Base-by-base conservation (phyloP, 1,284 basidiomycete genomes). In the Moesziomyces sp. region DNA sequence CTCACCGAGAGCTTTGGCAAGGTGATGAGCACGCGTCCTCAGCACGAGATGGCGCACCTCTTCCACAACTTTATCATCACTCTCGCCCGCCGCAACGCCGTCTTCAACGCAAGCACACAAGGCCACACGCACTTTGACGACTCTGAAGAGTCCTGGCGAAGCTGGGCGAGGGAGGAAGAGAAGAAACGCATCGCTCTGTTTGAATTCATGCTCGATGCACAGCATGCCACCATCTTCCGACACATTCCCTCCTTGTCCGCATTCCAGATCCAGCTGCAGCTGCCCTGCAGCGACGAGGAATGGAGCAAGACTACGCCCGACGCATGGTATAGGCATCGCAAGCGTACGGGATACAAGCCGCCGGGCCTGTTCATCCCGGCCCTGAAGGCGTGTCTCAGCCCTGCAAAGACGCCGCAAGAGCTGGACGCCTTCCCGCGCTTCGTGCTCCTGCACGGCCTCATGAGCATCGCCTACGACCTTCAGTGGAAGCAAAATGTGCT, bases 31-130 rank as follows among this genome's bases (percentile, higher is more conserved):
- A 73, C 72, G 5, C 67, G 77, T 19, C 76, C 73, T 7, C 76
- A 73, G 42, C 77, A 79, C 58, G 77, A 79, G 53, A 74, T 77
- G 67, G 73, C 76, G 6, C 76, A 79, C 49, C 72, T 78, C 53
- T 79, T 79, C 62, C 77, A 79, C 59, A 75, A 72, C 58, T 76
- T 79, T 40, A 79, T 79, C 58, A 53, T 79, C 54, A 76, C 77
- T 0, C 53, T 79, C 1, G 77, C 75, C 19, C 66, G 77, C 28
- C 65, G 77, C 26, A 79, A 79, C 33, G 77, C 77, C 38, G 68
- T 79, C 57, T 79, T 77, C 58, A 65, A 74, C 38, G 61, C 71
- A 18, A 69, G 52, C 49, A 55, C 53, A 21, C 58, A 52, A 3
- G 56, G 28, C 24, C 72, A 57, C n/a, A 53, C 42, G 5, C 67